Evolutionary conservation across 23 red algal species (phyloP), one percentile per base, ranked within the genome.

Genomic region (Chondrus crispus): DNA sequence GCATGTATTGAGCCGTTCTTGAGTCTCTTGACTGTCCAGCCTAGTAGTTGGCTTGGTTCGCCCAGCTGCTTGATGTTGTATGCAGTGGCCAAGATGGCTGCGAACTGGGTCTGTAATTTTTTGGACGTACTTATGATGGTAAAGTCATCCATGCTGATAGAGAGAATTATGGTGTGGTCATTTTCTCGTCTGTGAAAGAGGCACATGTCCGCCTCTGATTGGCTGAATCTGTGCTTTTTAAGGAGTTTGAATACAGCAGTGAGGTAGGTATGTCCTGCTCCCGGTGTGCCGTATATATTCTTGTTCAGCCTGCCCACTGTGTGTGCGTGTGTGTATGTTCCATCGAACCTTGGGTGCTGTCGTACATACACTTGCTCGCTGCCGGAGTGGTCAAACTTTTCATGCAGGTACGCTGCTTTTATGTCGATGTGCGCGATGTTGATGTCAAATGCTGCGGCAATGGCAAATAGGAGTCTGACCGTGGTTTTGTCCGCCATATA

Each of bases 371-470:
- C 50, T 36, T 70, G 72, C 46, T 81, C 66, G 26, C 64, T 62
- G 73, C 30, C 42, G 62, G 32, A 5, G 50, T 38, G n/a, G n/a
- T n/a, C n/a, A n/a, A n/a, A 88, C 20, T n/a, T 4, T 68, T 80
- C 87, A 40, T 91, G 8, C 3, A 69, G 58, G 24, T 66, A 91
- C 46, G 73, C 72, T 10, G 70, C 46, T 39, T 42, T 80, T 19
- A 80, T 74, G 35, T 91, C 87, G 38, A 91, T 49, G 43, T 86
- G 82, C 36, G 19, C 54, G 57, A 44, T 41, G 37, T 69, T 8
- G 4, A 69, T 41, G 26, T 41, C 58, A 53, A 70, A 43, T 37
- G n/a, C 4, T 20, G 82, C 82, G n/a, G 54, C 33, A 30, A 86
- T 28, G 38, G 35, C 58, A 42, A 86, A 28, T 2, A 91, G 16